Percentiles rank a stretch among this genome's conserved stretches.
phyloP scores from a whole-genome alignment of 108 stramenopile species.

The Halocafeteria seosinensis region DNA sequence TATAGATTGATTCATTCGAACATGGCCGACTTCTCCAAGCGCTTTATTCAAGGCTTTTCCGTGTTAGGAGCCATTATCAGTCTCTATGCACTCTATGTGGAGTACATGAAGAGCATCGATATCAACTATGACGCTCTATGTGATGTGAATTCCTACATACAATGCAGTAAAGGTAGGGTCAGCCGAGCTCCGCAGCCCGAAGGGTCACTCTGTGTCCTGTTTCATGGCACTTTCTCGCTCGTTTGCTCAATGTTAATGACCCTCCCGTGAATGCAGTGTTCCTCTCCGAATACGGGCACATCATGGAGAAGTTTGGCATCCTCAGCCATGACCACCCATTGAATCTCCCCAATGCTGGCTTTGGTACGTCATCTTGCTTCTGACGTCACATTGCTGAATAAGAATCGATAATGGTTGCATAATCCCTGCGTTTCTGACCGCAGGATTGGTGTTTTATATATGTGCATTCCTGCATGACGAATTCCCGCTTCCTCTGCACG shows the following conservation, averaged over 20 bases:
- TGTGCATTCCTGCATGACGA: background rate
- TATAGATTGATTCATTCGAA: too few relatives aligned
- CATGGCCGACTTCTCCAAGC: too few relatives aligned
- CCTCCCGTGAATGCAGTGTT: too few relatives aligned
- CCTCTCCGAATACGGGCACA: constrained; percentile 1
- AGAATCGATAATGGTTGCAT: too few relatives aligned
- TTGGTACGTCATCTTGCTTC: too few relatives aligned
- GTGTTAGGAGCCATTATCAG: background rate
- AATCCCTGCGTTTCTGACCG: too few relatives aligned
- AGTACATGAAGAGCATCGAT: background rate
- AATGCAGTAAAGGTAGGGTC: background rate
- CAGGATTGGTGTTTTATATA: background rate
- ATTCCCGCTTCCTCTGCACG: background rate
- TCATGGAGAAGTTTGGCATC: constrained; percentile 4
- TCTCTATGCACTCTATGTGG: constrained; percentile 9
- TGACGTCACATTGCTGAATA: too few relatives aligned
- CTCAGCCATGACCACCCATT: background rate
- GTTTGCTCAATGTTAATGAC: too few relatives aligned
- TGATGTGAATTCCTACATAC: constrained; percentile 1
- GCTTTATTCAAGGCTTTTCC: background rate
- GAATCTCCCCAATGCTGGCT: background rate
- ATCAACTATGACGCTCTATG: constrained; percentile 1
- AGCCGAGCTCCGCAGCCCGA: too few relatives aligned
- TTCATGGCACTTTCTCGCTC: too few relatives aligned
- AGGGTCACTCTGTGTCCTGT: too few relatives aligned